These are phyloP conservation scores for Begonia fuchsioides DNA, from an alignment of 306 rosid genomes.

Conservation along the genomic window DNA sequence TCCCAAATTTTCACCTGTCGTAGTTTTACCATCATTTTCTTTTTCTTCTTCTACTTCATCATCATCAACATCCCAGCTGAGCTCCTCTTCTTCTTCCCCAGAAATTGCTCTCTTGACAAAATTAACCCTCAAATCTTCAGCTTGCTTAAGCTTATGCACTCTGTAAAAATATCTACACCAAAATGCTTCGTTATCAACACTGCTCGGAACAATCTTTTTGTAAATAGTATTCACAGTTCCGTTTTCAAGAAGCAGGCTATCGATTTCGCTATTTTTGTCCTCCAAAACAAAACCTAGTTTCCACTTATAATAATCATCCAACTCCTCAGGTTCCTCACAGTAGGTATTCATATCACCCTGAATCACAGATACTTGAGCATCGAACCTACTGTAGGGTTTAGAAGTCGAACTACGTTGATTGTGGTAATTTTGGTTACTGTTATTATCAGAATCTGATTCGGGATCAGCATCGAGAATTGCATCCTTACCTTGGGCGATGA, in stretches of 20 bases:
- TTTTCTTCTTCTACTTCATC: constrained; percentile 18
- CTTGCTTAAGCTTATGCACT: constrained; percentile 50
- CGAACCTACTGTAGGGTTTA: constrained; percentile 52
- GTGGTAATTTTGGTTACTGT: constrained; percentile 8
- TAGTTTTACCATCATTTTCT: constrained; percentile 10
- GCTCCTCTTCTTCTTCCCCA: constrained; percentile 54
- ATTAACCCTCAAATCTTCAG: constrained; percentile 52
- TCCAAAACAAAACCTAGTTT: constrained; percentile 33
- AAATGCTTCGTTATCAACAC: constrained; percentile 42
- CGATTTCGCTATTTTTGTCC: constrained; percentile 43
- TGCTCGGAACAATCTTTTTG: constrained; percentile 38
- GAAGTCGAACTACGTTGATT: constrained; percentile 27
- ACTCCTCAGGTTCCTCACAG: constrained; percentile 54
- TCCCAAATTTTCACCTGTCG: constrained; percentile 6
- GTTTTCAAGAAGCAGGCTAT: constrained; percentile 36
- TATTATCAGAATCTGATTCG: constrained; percentile 44
- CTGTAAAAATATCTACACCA: constrained; percentile 70
- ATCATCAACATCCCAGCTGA: constrained; percentile 92
- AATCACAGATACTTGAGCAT: constrained; percentile 43
- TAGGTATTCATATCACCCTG: constrained; percentile 58
- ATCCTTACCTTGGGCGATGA: constrained; percentile 60
- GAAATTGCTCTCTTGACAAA: constrained; percentile 64
- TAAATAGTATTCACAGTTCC: constrained; percentile 36
- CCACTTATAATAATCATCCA: constrained; percentile 46
- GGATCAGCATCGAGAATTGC: constrained; percentile 38